Percentiles rank a stretch among this genome's conserved stretches.
Conservation (phyloP, 805 yeast species). For the Pichia phayaonensis region DNA sequence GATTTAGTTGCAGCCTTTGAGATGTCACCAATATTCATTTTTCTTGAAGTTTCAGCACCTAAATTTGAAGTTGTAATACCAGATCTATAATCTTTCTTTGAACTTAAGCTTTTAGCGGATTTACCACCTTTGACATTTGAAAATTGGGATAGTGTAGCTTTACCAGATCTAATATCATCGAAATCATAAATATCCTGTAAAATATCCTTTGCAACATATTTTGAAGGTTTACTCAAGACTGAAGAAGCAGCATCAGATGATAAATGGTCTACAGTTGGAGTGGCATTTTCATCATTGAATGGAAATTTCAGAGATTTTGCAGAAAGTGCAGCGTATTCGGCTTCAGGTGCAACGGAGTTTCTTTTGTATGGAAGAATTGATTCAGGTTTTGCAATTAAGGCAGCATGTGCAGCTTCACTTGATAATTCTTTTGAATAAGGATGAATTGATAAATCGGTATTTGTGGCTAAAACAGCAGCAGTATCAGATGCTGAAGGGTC, state of each 20-base stretch:
- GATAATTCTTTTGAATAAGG: conserved; percentile 56
- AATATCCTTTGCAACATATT: conserved; percentile 29
- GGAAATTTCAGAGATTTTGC: conserved; percentile 29
- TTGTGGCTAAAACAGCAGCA: conserved; percentile 70
- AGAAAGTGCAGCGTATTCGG: conserved; percentile 37
- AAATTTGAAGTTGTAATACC: conserved; percentile 23
- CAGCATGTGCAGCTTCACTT: conserved; percentile 64
- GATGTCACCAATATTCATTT: conserved; percentile 25
- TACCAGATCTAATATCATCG: conserved; percentile 36
- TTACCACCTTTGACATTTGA: conserved; percentile 12
- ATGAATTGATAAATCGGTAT: conserved; percentile 53
- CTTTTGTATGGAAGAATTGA: conserved; percentile 43
- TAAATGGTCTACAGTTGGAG: conserved; percentile 16
- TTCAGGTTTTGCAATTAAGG: conserved; percentile 39
- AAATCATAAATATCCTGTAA: conserved; percentile 36
- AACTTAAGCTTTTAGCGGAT: conserved; percentile 11
- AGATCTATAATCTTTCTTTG: conserved; percentile 18
- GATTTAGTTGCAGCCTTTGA: conserved; percentile 28
- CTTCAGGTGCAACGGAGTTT: conserved; percentile 36
- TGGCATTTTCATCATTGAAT: conserved; percentile 15
- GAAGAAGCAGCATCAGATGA: conserved; percentile 40
- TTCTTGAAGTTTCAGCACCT: conserved; percentile 25
- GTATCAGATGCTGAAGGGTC: conserved; percentile 62
- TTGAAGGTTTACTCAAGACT: conserved; percentile 26
- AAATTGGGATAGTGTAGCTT: conserved; percentile 26